Evolutionary conservation across 768 basidiomycete species (phyloP).

Genomic region (Galerina sulciceps): DNA sequence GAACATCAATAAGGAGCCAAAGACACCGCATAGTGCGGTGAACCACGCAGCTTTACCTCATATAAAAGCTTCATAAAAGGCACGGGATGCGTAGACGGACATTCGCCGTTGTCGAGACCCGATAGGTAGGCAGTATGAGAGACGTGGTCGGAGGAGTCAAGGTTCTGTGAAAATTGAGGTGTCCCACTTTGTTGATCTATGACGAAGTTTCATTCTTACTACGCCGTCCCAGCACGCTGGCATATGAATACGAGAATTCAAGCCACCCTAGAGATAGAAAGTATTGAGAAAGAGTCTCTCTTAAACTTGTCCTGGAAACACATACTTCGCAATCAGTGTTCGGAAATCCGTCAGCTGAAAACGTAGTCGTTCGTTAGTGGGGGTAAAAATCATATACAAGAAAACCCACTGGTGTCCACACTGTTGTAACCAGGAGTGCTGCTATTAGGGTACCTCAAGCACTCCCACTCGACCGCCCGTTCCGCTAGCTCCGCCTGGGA

Average conservation of each 20-base stretch:
- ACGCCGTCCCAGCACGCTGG: slow-evolving; percentile 46
- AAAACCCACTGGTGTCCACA: slow-evolving; percentile 16
- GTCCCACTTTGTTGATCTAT: neutral
- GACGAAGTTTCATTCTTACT: slow-evolving; percentile 21
- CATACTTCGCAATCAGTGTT: slow-evolving; percentile 44
- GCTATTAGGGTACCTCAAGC: slow-evolving; percentile 39
- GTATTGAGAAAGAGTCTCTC: neutral
- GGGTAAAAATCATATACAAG: neutral
- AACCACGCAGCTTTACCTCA: slow-evolving; percentile 26
- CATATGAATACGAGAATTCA: slow-evolving; percentile 44
- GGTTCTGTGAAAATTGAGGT: slow-evolving; percentile 28
- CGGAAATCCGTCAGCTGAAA: slow-evolving; percentile 41
- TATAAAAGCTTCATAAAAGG: slow-evolving; percentile 44
- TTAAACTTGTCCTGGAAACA: neutral
- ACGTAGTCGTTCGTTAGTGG: neutral
- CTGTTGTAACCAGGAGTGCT: slow-evolving; percentile 30
- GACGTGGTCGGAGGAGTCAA: slow-evolving; percentile 42
- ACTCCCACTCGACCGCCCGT: slow-evolving; percentile 43
- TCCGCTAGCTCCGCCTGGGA: slow-evolving; percentile 45
- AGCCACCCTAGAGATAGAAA: slow-evolving; percentile 24
- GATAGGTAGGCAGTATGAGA: slow-evolving; percentile 39
- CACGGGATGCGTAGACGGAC: slow-evolving; percentile 40
- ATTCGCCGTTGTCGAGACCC: slow-evolving; percentile 40
- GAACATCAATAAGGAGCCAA: neutral
- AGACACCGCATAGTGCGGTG: neutral